Base-by-base conservation (phyloP, 2,329 filamentous ascomycete genomes). In the Tolypocladium tundrense region DNA sequence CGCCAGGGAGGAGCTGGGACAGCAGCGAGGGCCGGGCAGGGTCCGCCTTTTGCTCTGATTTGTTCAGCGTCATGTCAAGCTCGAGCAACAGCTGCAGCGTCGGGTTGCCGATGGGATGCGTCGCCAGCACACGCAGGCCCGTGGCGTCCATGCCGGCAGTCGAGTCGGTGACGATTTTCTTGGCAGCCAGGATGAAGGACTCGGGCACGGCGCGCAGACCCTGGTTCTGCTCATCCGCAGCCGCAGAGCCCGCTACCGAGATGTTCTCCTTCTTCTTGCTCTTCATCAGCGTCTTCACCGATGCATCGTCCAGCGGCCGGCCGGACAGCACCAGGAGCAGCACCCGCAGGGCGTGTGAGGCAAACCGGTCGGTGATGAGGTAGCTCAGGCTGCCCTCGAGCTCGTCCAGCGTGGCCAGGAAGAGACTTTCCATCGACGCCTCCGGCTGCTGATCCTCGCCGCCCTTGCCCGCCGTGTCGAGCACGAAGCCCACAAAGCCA, bases 181-280 rank as follows among this genome's bases (percentile, higher is more conserved):
- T 86, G 53, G 94, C 76, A 0, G 91, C 90, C 56, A 83, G 76
- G 6, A 81, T 78, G 69, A 99, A 99, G 0, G 88, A 90, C 37
- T 83, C 81, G 0, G 94, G 94, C 0, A 97, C 90, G 1, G 80
- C 76, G 56, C 85, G 75, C 27, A 77, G 65, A 6, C 72, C 71
- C 53, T 68, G 64, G 54, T 70, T 73, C 16, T 66, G 66, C 57
- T 84, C 80, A n/a, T 78, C 74, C 10, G 75, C 75, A 2, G 80
- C 78, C 2, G 75, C 76, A 1, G 76, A 72, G 50, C 81, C 80
- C 4, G 82, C 77, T 1, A 88, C 83, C 1, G 82, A 81, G 54
- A 95, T 80, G 64, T 88, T 87, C 73, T 97, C 92, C 73, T 97
- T 97, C 75, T 87, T 92, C 73, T 90, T 92, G 78, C 93, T 96